A percentile compares a stretch with the other conserved stretches of the same genome.
Conservation (phyloP, 2,329 filamentous ascomycete species). For the Myriosclerotinia scirpicola region DNA sequence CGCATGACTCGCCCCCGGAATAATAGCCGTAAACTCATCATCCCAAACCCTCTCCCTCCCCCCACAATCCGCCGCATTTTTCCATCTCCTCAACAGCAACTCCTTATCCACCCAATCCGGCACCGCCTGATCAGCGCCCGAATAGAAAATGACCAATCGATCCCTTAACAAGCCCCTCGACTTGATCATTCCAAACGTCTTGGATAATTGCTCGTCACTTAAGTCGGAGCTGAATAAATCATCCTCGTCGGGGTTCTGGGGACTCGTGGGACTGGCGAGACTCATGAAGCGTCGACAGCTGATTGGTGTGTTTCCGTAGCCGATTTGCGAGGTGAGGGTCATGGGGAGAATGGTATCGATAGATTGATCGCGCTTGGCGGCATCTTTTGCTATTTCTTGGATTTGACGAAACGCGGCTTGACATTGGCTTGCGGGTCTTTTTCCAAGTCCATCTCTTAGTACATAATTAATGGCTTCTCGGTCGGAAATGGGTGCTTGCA, state of each 20-base stretch:
- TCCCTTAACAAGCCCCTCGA: conserved; percentile 26
- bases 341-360: conserved; percentile 42
- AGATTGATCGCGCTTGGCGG: conserved; percentile 26
- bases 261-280: conserved; percentile 50
- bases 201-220: conserved; percentile 47
- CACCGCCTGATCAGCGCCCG: conserved; percentile 48
- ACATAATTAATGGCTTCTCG: conserved; percentile 51
- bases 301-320: conserved; percentile 40
- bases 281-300: conserved; percentile 44
- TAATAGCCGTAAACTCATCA: conserved; percentile 48
- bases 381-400: conserved; percentile 41
- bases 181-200: conserved; percentile 55
- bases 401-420: conserved; percentile 39
- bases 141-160: conserved; percentile 47
- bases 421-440: conserved; percentile 35
- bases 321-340: conserved; percentile 37
- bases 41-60: conserved; percentile 47
- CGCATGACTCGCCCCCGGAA: conserved; percentile 51
- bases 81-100: conserved; percentile 46
- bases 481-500: conserved; percentile 64
- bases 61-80: conserved; percentile 43
- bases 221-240: conserved; percentile 67
- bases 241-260: conserved; percentile 54
- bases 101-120: conserved; percentile 48
- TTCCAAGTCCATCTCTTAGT: conserved; percentile 40